phyloP scores from a whole-genome alignment of 805 yeast species.

The Wickerhamiella dianesei region DNA sequence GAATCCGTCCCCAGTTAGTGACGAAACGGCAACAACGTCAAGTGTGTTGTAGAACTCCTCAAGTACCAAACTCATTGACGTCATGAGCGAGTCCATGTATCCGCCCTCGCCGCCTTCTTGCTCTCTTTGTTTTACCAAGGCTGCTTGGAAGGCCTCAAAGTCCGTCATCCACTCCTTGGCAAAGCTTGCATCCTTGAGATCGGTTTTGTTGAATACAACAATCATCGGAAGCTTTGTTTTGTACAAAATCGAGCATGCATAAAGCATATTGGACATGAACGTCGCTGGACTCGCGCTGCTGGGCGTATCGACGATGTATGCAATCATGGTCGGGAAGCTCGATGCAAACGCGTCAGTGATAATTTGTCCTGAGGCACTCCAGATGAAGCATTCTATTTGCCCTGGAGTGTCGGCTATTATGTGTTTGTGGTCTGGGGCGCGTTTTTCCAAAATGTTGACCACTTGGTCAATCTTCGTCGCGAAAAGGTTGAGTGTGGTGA shows the following conservation, averaged over 20 bases:
- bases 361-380: constrained; percentile 97
- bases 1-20: constrained; percentile 88
- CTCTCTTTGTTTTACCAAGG: constrained; percentile 41
- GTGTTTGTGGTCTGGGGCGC: constrained; percentile 41
- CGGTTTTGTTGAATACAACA: constrained; percentile 90
- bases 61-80: constrained; percentile 88
- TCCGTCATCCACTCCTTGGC: constrained; percentile 97
- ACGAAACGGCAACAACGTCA: constrained; percentile 85
- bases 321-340: constrained; percentile 87
- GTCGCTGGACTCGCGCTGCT: constrained; percentile 90
- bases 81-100: constrained; percentile 85
- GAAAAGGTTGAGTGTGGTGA: constrained; percentile 82
- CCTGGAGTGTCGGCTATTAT: constrained; percentile 96
- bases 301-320: constrained; percentile 94
- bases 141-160: constrained; percentile 79
- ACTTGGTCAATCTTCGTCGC: constrained; percentile 96
- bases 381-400: constrained; percentile 94
- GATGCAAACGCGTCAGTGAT: constrained; percentile 95
- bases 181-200: constrained; percentile 68
- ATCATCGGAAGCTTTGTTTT: constrained; percentile 96
- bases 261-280: constrained; percentile 94
- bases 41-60: constrained; percentile 91
- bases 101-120: constrained; percentile 61
- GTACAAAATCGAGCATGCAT: constrained; percentile 92
- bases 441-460: constrained; percentile 67